Percentiles rank a stretch among this genome's conserved stretches.
These are phyloP conservation scores for Pleurotus djamor DNA, from an alignment of 768 basidiomycete genomes.

Conservation along the genomic window DNA sequence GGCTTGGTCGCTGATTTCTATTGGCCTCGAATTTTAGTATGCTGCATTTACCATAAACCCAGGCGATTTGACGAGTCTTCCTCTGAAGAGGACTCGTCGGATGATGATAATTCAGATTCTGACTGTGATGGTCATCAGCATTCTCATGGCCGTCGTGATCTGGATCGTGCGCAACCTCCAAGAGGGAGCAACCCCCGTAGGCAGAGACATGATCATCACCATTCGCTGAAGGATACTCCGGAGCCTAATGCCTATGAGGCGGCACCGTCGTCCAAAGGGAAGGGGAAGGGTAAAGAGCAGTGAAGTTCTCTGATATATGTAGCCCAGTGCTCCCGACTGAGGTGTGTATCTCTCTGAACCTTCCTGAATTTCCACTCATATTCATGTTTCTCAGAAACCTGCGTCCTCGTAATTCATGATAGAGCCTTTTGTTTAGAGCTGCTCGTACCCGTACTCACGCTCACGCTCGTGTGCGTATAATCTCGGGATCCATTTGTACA, in stretches of 20 bases:
- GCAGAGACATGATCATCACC: conserved; percentile 7
- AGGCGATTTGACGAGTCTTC: conserved; percentile 81
- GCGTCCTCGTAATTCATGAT: too few species aligned
- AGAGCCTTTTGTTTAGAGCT: too few species aligned
- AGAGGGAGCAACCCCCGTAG: conserved; percentile 5
- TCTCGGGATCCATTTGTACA: too few species aligned
- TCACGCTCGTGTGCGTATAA: too few species aligned
- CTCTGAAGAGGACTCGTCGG: conserved; percentile 42
- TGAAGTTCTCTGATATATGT: not conserved
- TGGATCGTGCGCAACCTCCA: not conserved
- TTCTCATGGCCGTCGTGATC: conserved; percentile 12
- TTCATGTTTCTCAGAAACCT: too few species aligned
- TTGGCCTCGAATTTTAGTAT: conserved; percentile 53
- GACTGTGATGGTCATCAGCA: conserved; percentile 28
- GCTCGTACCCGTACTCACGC: too few species aligned
- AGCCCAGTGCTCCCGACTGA: too few species aligned
- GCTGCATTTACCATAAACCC: conserved; percentile 92
- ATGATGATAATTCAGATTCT: conserved; percentile 42
- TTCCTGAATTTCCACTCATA: too few species aligned
- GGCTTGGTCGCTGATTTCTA: not conserved
- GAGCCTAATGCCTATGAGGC: conserved; percentile 53
- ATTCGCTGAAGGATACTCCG: conserved; percentile 15
- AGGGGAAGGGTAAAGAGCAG: conserved; percentile 25
- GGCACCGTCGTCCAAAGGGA: conserved; percentile 28
- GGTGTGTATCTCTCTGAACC: too few species aligned